Conservation (phyloP, 2,329 filamentous ascomycete species). For the Teratosphaeria zuluensis region DNA sequence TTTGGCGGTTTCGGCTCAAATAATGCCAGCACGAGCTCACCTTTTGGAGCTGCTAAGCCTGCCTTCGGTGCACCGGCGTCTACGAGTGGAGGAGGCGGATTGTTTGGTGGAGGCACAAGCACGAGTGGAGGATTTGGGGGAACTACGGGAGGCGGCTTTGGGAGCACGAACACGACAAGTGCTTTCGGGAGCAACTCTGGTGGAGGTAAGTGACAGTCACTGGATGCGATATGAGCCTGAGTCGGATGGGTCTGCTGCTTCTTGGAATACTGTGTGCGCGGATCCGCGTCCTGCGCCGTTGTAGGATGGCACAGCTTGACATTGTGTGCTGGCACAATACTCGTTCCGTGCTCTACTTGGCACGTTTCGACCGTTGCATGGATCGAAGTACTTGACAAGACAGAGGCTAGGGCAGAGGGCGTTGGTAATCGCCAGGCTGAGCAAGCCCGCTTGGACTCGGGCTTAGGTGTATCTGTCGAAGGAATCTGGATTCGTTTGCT, state of each 20-base stretch:
- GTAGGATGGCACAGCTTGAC: background rate
- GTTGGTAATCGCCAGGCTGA: background rate
- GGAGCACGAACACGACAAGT: constrained; percentile 9
- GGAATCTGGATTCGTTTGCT: too few relatives aligned
- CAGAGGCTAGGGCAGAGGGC: background rate
- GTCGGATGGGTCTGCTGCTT: background rate
- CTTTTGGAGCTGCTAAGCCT: constrained; percentile 10
- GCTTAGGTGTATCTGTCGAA: too few relatives aligned
- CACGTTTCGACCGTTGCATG: background rate
- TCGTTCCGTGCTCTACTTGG: background rate
- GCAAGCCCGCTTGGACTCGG: background rate
- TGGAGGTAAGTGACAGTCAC: constrained; percentile 8
- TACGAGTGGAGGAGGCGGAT: constrained; percentile 22
- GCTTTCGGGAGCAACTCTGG: constrained; percentile 24
- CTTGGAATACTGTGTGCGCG: background rate
- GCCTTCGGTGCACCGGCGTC: constrained; percentile 19
- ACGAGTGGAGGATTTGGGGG: constrained; percentile 28
- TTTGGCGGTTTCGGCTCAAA: constrained; percentile 15
- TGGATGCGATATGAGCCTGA: background rate
- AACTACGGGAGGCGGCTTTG: constrained; percentile 13
- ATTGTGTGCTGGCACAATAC: background rate
- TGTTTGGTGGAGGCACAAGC: constrained; percentile 13
- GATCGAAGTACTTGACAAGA: background rate
- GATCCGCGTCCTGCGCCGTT: background rate
- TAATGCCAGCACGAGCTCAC: constrained; percentile 3